These are phyloP conservation scores for Trichothecium sympodiale DNA, from an alignment of 2,329 filamentous ascomycete genomes.

Conservation along the genomic window DNA sequence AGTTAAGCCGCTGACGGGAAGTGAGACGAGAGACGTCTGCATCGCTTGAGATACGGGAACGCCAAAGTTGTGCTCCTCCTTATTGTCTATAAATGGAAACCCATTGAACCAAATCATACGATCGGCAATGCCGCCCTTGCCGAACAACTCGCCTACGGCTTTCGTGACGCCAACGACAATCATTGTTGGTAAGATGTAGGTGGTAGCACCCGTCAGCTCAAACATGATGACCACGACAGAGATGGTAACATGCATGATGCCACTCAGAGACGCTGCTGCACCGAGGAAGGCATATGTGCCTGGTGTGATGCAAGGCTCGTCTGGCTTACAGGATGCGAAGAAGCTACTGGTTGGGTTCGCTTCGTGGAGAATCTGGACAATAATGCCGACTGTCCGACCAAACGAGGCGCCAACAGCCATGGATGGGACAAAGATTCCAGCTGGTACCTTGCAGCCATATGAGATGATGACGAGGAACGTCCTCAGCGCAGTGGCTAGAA, in stretches of 20 bases:
- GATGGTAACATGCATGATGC: slow-evolving; percentile 97
- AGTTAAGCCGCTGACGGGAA: slow-evolving; percentile 64
- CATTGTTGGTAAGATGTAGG: slow-evolving; percentile 97
- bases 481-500: slow-evolving; percentile 69
- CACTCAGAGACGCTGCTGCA: slow-evolving; percentile 80
- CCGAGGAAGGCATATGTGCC: slow-evolving; percentile 95
- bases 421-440: slow-evolving; percentile 93
- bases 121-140: slow-evolving; percentile 94
- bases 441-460: slow-evolving; percentile 95
- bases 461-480: slow-evolving; percentile 85
- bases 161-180: slow-evolving; percentile 97
- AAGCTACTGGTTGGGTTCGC: slow-evolving; percentile 71
- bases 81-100: slow-evolving; percentile 92
- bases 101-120: slow-evolving; percentile 99
- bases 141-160: slow-evolving; percentile 78
- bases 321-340: slow-evolving; percentile 80
- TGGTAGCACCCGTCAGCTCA: slow-evolving; percentile 90
- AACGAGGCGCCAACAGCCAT: slow-evolving; percentile 97
- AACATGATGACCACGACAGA: slow-evolving; percentile 99
- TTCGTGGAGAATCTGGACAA: slow-evolving; percentile 83
- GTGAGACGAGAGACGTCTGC: slow-evolving; percentile 62
- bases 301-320: slow-evolving; percentile 91
- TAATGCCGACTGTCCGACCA: slow-evolving; percentile 84
- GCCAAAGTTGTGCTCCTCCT: slow-evolving; percentile 94
- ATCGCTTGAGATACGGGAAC: slow-evolving; percentile 88